These are phyloP conservation scores for Emmonsia crescens DNA, from an alignment of 2,329 filamentous ascomycete species.

Conservation along the genomic window DNA sequence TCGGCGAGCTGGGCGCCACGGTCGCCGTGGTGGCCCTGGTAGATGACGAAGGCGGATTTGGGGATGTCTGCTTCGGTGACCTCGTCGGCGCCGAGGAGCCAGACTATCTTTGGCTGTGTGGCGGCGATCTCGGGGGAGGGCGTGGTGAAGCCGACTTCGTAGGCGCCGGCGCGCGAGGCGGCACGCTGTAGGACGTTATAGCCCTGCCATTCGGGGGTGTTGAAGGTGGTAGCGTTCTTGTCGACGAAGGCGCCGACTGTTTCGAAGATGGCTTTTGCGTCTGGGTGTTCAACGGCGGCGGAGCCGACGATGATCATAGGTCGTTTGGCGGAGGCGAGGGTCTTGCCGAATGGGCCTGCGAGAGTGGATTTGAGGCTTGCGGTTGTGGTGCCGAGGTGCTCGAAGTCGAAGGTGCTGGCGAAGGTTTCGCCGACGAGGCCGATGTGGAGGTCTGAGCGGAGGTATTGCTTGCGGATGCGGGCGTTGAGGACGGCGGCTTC, in stretches of 20 bases:
- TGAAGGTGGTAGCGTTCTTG: slow-evolving; percentile 82
- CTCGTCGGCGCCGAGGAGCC: slow-evolving; percentile 94
- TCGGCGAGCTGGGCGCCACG: slow-evolving; percentile 85
- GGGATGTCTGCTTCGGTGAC: slow-evolving; percentile 75
- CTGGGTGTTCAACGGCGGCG: slow-evolving; percentile 77
- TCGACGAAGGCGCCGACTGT: slow-evolving; percentile 81
- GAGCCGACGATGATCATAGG: slow-evolving; percentile 97
- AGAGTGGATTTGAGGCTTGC: slow-evolving; percentile 76
- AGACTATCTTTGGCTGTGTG: slow-evolving; percentile 87
- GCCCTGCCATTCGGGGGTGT: slow-evolving; percentile 85
- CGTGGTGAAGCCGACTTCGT: slow-evolving; percentile 87
- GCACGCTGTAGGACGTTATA: slow-evolving; percentile 94
- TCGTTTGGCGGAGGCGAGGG: slow-evolving; percentile 72
- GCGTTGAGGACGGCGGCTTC: slow-evolving; percentile 94
- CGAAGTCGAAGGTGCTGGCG: slow-evolving; percentile 89
- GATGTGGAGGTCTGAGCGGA: slow-evolving; percentile 87
- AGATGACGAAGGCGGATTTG: slow-evolving; percentile 91
- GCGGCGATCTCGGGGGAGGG: slow-evolving; percentile 71
- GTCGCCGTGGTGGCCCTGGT: slow-evolving; percentile 97
- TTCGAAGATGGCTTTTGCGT: slow-evolving; percentile 90
- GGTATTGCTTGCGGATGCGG: slow-evolving; percentile 94
- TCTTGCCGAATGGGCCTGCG: slow-evolving; percentile 82
- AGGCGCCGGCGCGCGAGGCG: slow-evolving; percentile 84
- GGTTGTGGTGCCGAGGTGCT: slow-evolving; percentile 73
- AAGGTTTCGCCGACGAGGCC: slow-evolving; percentile 84